Evolutionary conservation across 352 stramenopile genomes (phyloP).

Genomic region (Phytopythium mirpurense): DNA sequence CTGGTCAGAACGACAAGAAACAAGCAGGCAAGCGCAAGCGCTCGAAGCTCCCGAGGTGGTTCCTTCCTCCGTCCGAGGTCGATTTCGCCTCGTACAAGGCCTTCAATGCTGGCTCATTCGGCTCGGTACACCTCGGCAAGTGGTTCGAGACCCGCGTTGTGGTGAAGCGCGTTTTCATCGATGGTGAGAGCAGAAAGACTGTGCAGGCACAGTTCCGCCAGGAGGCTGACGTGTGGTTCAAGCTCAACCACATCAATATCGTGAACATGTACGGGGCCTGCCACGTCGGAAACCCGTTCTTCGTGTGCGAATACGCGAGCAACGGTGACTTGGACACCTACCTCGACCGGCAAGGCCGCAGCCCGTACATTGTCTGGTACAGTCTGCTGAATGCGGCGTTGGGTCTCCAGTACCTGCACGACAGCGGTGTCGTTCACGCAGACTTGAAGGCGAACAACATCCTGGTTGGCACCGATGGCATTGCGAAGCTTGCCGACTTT

Average conservation of each 20-base stretch:
- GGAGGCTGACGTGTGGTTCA: conserved; percentile 24
- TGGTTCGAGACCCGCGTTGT: conserved; percentile 22
- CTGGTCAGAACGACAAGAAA: background rate
- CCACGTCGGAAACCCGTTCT: conserved; percentile 30
- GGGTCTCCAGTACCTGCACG: conserved; percentile 26
- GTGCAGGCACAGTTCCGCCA: conserved; percentile 13
- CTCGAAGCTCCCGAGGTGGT: conserved; percentile 11
- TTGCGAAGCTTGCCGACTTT: conserved; percentile 28
- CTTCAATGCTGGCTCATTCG: conserved; percentile 17
- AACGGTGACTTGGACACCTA: conserved; percentile 18
- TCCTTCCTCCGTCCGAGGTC: conserved; percentile 27
- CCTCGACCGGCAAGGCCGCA: conserved; percentile 7
- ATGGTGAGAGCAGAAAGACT: background rate
- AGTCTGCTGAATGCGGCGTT: conserved; percentile 19
- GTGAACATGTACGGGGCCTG: conserved; percentile 31
- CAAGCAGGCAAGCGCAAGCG: background rate
- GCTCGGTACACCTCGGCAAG: conserved; percentile 21
- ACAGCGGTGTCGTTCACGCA: conserved; percentile 25
- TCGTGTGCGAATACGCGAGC: conserved; percentile 24
- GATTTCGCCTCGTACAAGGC: conserved; percentile 14
- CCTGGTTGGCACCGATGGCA: conserved; percentile 22
- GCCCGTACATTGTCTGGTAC: conserved; percentile 11
- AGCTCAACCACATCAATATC: conserved; percentile 27
- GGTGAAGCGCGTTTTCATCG: conserved; percentile 19
- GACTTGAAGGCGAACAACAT: conserved; percentile 39